A percentile compares a stretch with the other conserved stretches of the same genome.
phyloP scores from a whole-genome alignment of 129 eudicot species.

The Pulicaria dysenterica region DNA sequence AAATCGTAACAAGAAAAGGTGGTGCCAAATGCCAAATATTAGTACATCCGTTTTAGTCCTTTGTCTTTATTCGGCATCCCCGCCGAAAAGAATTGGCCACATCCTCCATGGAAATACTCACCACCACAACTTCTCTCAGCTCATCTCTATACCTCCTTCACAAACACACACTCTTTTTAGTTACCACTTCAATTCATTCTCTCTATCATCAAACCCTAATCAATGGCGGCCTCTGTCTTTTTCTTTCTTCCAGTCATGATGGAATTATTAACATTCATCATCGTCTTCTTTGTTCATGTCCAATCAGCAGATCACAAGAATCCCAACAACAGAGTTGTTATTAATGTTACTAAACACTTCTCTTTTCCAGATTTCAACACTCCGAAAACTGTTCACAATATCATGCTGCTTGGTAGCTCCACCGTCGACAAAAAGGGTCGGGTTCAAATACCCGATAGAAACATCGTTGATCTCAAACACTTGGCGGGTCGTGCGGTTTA shows the following conservation, averaged over 20 bases:
- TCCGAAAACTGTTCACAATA: slow-evolving; percentile 35
- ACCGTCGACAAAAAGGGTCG: slow-evolving; percentile 36
- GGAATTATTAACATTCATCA: slow-evolving; percentile 26
- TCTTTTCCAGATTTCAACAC: slow-evolving; percentile 50
- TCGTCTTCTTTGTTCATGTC: slow-evolving; percentile 23
- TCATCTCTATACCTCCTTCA: slow-evolving; percentile 5
- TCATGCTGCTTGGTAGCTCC: slow-evolving; percentile 71
- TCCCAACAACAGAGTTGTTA: slow-evolving; percentile 19
- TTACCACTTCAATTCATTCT: slow-evolving; percentile 9
- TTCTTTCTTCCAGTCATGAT: slow-evolving; percentile 17
- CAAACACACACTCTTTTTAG: slow-evolving; percentile 17
- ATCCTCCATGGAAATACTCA: slow-evolving; percentile 22
- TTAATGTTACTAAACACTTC: slow-evolving; percentile 52
- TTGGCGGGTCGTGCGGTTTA: slow-evolving; percentile 64
- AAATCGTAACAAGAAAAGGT: too few relatives aligned
- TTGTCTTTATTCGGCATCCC: slow-evolving; percentile 8
- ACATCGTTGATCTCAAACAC: slow-evolving; percentile 35
- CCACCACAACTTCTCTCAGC: slow-evolving; percentile 26
- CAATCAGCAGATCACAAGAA: slow-evolving; percentile 21
- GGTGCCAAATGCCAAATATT: neutral
- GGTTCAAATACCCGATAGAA: slow-evolving; percentile 57
- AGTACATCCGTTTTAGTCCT: neutral
- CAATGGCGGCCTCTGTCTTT: slow-evolving; percentile 20
- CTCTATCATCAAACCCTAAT: slow-evolving; percentile 22
- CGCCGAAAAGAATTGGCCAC: slow-evolving; percentile 23